A percentile compares a stretch with the other conserved stretches of the same genome.
Conservation (phyloP, 2,329 filamentous ascomycete species). For the Diaporthe destruens region DNA sequence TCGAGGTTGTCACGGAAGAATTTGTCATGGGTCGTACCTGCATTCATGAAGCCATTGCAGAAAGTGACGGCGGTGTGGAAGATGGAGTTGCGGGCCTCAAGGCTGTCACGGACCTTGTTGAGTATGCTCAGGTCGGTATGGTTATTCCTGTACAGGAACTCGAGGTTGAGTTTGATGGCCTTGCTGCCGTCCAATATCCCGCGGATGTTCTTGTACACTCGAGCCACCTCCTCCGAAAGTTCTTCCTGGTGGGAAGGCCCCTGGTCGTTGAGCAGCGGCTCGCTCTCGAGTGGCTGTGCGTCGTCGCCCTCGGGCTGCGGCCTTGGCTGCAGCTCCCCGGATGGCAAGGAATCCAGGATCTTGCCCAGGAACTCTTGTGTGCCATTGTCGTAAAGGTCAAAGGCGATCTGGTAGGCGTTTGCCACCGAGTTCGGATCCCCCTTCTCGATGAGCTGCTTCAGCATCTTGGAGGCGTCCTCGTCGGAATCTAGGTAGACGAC, state of each 20-base stretch:
- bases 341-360: constrained; percentile 84
- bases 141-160: constrained; percentile 97
- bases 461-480: constrained; percentile 87
- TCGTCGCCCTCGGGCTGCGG: constrained; percentile 59
- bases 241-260: constrained; percentile 68
- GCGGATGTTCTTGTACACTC: constrained; percentile 73
- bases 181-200: constrained; percentile 87
- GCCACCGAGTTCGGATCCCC: constrained; percentile 83
- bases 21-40: constrained; percentile 96
- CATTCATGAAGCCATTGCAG: constrained; percentile 99
- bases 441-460: constrained; percentile 83
- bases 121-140: constrained; percentile 91
- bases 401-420: constrained; percentile 96
- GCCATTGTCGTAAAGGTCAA: constrained; percentile 98
- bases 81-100: constrained; percentile 94
- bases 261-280: constrained; percentile 63
- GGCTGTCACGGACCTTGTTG: constrained; percentile 95
- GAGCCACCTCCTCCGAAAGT: constrained; percentile 65
- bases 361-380: constrained; percentile 96
- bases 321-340: constrained; percentile 60
- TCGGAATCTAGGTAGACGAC: constrained; percentile 96
- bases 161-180: constrained; percentile 93
- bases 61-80: constrained; percentile 98
- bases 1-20: constrained; percentile 99
- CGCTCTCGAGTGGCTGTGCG: constrained; percentile 58